These are phyloP conservation scores for Ulota crispa DNA, from an alignment of 225 moss, liverwort and hornwort species.

Conservation along the genomic window DNA sequence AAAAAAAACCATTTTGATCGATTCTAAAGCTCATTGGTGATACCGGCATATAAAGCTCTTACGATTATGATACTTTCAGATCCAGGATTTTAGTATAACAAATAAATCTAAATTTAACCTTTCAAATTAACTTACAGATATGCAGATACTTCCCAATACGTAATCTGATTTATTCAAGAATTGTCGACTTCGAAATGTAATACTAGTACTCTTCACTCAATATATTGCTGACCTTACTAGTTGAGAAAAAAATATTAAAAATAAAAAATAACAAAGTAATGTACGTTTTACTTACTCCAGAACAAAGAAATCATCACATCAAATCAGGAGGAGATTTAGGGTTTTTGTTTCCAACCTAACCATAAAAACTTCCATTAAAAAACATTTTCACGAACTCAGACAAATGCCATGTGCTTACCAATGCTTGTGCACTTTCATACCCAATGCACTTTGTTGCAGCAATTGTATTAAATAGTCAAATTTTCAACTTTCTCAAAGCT, in stretches of 20 bases:
- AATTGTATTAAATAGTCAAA: not conserved
- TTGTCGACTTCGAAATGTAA: not conserved
- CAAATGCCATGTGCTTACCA: not conserved
- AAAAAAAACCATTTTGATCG: too few relatives aligned
- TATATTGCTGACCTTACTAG: not conserved
- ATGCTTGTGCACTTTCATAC: not conserved
- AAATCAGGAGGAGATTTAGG: not conserved
- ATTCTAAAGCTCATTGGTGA: too few relatives aligned
- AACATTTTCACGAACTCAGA: not conserved
- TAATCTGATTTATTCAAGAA: not conserved
- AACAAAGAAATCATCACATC: too few relatives aligned
- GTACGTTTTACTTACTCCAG: too few relatives aligned
- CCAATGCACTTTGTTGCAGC: not conserved
- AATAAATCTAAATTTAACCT: too few relatives aligned
- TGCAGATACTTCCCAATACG: not conserved
- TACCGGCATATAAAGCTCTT: too few relatives aligned
- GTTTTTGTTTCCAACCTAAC: not conserved
- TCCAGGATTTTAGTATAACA: too few relatives aligned
- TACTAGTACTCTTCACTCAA: not conserved
- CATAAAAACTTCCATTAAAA: not conserved
- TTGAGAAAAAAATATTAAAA: too few relatives aligned
- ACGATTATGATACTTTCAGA: too few relatives aligned
- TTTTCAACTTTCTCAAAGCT: not conserved
- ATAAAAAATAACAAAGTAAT: too few relatives aligned
- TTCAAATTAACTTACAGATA: too few relatives aligned